Evolutionary conservation across 2,329 filamentous ascomycete species (phyloP).

Genomic region (Cercospora sp.): DNA sequence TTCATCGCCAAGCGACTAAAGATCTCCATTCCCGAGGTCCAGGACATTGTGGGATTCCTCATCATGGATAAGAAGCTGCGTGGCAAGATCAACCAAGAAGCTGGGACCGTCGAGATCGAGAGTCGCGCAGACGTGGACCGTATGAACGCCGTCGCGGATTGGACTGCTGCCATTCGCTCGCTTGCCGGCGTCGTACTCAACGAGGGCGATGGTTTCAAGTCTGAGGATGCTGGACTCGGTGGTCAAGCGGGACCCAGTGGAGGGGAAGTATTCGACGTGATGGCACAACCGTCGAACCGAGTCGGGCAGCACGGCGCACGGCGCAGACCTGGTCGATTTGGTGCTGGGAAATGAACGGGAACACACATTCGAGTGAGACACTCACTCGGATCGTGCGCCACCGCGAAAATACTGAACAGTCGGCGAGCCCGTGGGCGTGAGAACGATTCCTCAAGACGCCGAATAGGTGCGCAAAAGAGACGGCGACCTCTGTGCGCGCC

Average conservation of each 20-base stretch:
- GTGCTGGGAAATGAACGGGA: constrained; percentile 10
- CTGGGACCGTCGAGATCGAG: constrained; percentile 78
- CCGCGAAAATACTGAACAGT: background rate
- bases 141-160: constrained; percentile 69
- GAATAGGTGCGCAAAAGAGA: background rate
- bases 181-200: constrained; percentile 74
- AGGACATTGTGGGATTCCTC: constrained; percentile 92
- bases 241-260: constrained; percentile 3
- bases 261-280: constrained; percentile 12
- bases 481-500: background rate
- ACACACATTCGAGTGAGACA: constrained; percentile 2
- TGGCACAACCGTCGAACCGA: background rate
- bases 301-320: constrained; percentile 2
- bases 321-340: constrained; percentile 3
- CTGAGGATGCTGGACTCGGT: constrained; percentile 43
- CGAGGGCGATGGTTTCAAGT: constrained; percentile 71
- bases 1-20: constrained; percentile 88
- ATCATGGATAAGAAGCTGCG: constrained; percentile 87
- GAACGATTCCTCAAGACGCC: background rate
- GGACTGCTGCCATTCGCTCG: constrained; percentile 67
- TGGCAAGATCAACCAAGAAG: constrained; percentile 86
- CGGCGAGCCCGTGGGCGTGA: background rate
- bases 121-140: constrained; percentile 73
- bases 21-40: constrained; percentile 81
- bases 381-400: constrained; percentile 2